These are phyloP conservation scores for Metarhizium sp. DNA, from an alignment of 2,329 filamentous ascomycete genomes.

Conservation along the genomic window DNA sequence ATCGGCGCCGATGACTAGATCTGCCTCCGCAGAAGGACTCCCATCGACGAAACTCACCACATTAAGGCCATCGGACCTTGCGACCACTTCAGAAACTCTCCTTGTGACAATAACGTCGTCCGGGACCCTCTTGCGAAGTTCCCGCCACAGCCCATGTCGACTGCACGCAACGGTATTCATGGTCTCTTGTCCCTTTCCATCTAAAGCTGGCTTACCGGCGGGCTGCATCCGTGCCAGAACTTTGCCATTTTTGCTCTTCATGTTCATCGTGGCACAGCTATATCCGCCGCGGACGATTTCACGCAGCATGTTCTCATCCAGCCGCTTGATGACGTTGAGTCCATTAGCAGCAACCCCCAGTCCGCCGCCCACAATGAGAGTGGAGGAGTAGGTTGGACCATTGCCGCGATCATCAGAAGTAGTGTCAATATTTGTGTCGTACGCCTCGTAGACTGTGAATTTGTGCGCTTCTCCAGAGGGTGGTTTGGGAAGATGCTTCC, in stretches of 20 bases:
- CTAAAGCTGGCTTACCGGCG: conserved; percentile 5
- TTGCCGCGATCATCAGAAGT: neutral
- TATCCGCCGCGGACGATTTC: conserved; percentile 15
- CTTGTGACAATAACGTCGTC: conserved; percentile 12
- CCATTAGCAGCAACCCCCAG: conserved; percentile 16
- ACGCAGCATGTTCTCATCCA: conserved; percentile 12
- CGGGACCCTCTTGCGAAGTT: conserved; percentile 13
- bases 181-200: conserved; percentile 9
- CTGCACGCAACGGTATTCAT: neutral
- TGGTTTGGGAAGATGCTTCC: conserved; percentile 11
- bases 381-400: conserved; percentile 13
- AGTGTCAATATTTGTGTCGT: conserved; percentile 8
- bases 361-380: conserved; percentile 15
- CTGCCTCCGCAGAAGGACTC: conserved; percentile 11
- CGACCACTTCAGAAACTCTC: conserved; percentile 10
- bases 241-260: conserved; percentile 15
- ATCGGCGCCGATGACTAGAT: conserved; percentile 17
- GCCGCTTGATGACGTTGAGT: conserved; percentile 14
- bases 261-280: conserved; percentile 11
- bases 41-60: conserved; percentile 13
- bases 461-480: conserved; percentile 2
- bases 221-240: conserved; percentile 12
- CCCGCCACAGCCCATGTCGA: conserved; percentile 15
- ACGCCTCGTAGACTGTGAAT: conserved; percentile 17
- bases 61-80: conserved; percentile 10